Evolutionary conservation across 2,329 filamentous ascomycete species (phyloP).

Genomic region (Leptographium radiaticola): DNA sequence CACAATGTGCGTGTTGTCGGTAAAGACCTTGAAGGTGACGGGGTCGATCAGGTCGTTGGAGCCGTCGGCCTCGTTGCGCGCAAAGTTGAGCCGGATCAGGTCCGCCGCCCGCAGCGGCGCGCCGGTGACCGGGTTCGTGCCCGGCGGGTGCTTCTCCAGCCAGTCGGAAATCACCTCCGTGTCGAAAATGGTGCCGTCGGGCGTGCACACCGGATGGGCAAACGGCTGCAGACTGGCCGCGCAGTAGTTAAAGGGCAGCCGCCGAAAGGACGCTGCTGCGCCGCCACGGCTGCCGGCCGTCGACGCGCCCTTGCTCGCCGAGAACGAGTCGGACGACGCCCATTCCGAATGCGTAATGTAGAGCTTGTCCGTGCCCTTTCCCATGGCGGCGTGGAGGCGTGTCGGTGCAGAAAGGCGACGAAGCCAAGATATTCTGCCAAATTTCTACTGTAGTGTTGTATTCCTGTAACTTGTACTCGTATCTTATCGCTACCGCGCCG

Average conservation of each 20-base stretch:
- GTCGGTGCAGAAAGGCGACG: neutral
- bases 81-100: constrained; percentile 80
- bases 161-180: constrained; percentile 87
- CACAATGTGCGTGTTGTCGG: constrained; percentile 94
- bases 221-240: constrained; percentile 92
- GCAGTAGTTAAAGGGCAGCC: constrained; percentile 96
- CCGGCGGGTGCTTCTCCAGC: constrained; percentile 66
- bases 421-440: too few species aligned
- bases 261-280: constrained; percentile 47
- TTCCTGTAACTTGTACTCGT: too few species aligned
- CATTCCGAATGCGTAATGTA: constrained; percentile 95
- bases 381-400: constrained; percentile 21
- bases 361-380: constrained; percentile 43
- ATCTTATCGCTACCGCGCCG: too few species aligned
- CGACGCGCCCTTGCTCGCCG: constrained; percentile 55
- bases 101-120: constrained; percentile 66
- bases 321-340: constrained; percentile 81
- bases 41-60: constrained; percentile 83
- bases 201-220: constrained; percentile 83
- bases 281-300: constrained; percentile 26
- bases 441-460: too few species aligned
- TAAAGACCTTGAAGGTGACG: constrained; percentile 94
- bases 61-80: constrained; percentile 70
- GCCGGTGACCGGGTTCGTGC: constrained; percentile 83
- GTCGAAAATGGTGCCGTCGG: constrained; percentile 82